Conservation (phyloP, 2,329 filamentous ascomycete species). For the Blastomyces silverae region DNA sequence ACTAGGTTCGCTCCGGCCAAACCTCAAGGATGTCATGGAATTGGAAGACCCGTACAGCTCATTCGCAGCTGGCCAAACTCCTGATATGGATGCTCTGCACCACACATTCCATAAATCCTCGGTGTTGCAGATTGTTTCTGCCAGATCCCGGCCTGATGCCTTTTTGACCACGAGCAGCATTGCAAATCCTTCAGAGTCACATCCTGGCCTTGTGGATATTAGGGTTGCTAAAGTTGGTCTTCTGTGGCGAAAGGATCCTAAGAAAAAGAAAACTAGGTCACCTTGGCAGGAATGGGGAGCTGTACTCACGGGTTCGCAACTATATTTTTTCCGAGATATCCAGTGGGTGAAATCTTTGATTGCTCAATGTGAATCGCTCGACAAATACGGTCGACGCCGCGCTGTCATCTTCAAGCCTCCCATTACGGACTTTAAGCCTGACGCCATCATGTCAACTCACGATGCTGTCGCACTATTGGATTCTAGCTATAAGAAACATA, state of each 20-base stretch:
- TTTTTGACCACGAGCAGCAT: slow-evolving; percentile 86
- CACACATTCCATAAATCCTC: slow-evolving; percentile 87
- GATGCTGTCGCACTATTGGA: slow-evolving; percentile 85
- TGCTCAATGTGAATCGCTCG: slow-evolving; percentile 75
- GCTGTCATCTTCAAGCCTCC: slow-evolving; percentile 88
- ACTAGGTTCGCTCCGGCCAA: slow-evolving; percentile 73
- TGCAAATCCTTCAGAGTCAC: slow-evolving; percentile 75
- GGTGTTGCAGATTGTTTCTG: slow-evolving; percentile 89
- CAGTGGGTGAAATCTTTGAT: slow-evolving; percentile 88
- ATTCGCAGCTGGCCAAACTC: slow-evolving; percentile 63
- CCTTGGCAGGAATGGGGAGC: slow-evolving; percentile 99
- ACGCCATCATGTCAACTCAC: slow-evolving; percentile 87
- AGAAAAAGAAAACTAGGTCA: slow-evolving; percentile 88
- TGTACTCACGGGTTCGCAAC: slow-evolving; percentile 88
- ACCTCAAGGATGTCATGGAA: slow-evolving; percentile 83
- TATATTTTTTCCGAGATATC: slow-evolving; percentile 94
- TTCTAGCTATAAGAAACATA: slow-evolving; percentile 81
- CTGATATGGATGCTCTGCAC: slow-evolving; percentile 76
- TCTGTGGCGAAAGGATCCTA: slow-evolving; percentile 87
- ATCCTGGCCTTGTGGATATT: slow-evolving; percentile 91
- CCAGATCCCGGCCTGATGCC: slow-evolving; percentile 84
- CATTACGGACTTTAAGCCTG: slow-evolving; percentile 84
- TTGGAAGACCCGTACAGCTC: slow-evolving; percentile 90
- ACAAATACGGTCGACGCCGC: slow-evolving; percentile 67
- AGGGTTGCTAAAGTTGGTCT: slow-evolving; percentile 95